These are phyloP conservation scores for Effrenium voratum DNA, from an alignment of 73 alveolate genomes.

Conservation along the genomic window DNA sequence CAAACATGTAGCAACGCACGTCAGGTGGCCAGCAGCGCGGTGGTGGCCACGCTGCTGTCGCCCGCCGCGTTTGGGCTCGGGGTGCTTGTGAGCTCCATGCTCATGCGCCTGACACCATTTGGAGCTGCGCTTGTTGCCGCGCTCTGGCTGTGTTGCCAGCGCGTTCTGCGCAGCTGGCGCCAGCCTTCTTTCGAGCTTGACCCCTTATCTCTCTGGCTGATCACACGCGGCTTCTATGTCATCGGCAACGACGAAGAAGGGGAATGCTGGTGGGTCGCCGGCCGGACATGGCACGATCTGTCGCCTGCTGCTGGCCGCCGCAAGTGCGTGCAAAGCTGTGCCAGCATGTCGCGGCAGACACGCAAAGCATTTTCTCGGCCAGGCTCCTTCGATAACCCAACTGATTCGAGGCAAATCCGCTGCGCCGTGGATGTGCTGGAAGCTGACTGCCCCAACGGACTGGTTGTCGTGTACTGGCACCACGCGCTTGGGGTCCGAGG, in stretches of 20 bases:
- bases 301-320: not conserved
- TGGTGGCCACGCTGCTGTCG: not conserved
- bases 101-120: not conserved
- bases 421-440: not conserved
- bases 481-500: not conserved
- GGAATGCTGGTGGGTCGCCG: constrained; percentile 1
- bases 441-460: not conserved
- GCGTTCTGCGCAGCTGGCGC: not conserved
- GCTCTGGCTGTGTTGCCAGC: not conserved
- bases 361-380: not conserved
- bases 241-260: not conserved
- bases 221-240: not conserved
- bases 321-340: not conserved
- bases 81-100: not conserved
- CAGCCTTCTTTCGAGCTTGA: not conserved
- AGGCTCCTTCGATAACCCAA: not conserved
- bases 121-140: not conserved
- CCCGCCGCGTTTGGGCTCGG: not conserved
- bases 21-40: no score
- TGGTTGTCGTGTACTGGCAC: not conserved
- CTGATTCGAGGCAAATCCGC: not conserved
- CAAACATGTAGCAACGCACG: no score
- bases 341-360: not conserved
- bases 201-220: not conserved
- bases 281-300: not conserved